These are phyloP conservation scores for Chrysanthemum seticuspe DNA, from an alignment of 129 eudicot genomes.

Conservation along the genomic window DNA sequence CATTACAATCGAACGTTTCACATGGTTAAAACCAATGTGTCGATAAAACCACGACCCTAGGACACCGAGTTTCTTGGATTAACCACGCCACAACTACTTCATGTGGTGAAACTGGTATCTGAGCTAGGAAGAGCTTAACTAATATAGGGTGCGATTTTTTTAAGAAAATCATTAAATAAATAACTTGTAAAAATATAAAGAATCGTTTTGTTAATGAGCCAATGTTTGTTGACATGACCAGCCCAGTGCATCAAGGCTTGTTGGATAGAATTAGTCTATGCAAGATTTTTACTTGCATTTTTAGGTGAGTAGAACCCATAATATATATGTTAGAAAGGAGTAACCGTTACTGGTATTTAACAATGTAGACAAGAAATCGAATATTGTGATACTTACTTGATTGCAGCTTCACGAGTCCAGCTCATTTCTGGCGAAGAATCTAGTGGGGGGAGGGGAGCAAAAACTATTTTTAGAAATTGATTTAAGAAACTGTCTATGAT, in stretches of 20 bases:
- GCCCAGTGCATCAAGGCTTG: not conserved
- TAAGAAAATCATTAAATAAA: too few relatives aligned
- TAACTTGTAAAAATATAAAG: too few relatives aligned
- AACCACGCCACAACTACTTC: not conserved
- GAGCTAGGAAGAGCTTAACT: too few relatives aligned
- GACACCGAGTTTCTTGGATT: not conserved
- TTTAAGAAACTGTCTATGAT: not conserved
- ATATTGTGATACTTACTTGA: conserved; percentile 60
- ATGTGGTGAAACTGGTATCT: too few relatives aligned
- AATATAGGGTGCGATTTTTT: too few relatives aligned
- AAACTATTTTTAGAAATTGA: not conserved
- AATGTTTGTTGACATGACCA: too few relatives aligned
- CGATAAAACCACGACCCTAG: not conserved
- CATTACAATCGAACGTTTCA: conserved; percentile 26
- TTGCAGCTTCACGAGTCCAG: conserved; percentile 84
- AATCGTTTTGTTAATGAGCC: too few relatives aligned
- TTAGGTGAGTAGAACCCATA: conserved; percentile 11
- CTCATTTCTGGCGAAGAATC: conserved; percentile 74
- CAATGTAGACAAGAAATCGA: conserved; percentile 2
- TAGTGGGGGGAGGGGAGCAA: conserved; percentile 25
- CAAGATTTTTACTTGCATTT: conserved; percentile 8
- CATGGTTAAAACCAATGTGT: not conserved
- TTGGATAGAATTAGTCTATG: not conserved
- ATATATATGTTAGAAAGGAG: conserved; percentile 5
- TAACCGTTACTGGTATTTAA: not conserved